Evolutionary conservation across 805 yeast genomes (phyloP), one percentile per base, ranked within the genome.

Genomic region (Suhomyces prunicola): DNA sequence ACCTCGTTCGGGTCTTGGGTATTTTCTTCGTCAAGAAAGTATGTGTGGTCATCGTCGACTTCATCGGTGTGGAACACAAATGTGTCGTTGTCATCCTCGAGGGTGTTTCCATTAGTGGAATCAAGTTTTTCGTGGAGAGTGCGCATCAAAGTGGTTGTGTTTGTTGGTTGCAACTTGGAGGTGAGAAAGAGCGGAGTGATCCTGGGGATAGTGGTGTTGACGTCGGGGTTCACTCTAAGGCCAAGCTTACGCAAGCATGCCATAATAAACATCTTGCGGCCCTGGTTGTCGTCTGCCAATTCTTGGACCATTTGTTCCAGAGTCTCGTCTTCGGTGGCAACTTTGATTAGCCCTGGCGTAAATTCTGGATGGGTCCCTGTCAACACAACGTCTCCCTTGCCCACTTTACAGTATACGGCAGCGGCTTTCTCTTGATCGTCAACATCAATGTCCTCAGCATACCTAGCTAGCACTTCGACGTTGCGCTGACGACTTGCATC

Each of bases 291-390:
- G 23, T 15, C 13, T 15, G 42, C 12, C 24, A 39, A 39, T 19
- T 39, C 42, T 19, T 17, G 24, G 1, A 39, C 42, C 42, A 39
- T 39, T 0, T 67, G 66, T 19, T 65, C 64, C 26, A 91, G 67
- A 0, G 62, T 65, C 22, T 56, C 68, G 46, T 55, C 72, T 53
- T 53, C 64, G 26, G 71, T 72, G 17, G 69, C 48, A 0, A 67
- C 69, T 55, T 80, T 70, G 57, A 85, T 60, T 13, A 79, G 71
- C 13, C 69, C 65, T 0, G 90, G 86, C 2, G 83, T 75, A 64
- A 85, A 91, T 68, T 94, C 99, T 0, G 97, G 96, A 69, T 94
- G 99, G 0, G 90, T 81, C 0, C 98, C 98, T 12, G 87, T 77
- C 10, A 94, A 76, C 8, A 94, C 69, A 0, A 86, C 97, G 36